Evolutionary conservation across 2,329 filamentous ascomycete genomes (phyloP), one percentile per base, ranked within the genome.

Genomic region (Calonectria hawksworthii): DNA sequence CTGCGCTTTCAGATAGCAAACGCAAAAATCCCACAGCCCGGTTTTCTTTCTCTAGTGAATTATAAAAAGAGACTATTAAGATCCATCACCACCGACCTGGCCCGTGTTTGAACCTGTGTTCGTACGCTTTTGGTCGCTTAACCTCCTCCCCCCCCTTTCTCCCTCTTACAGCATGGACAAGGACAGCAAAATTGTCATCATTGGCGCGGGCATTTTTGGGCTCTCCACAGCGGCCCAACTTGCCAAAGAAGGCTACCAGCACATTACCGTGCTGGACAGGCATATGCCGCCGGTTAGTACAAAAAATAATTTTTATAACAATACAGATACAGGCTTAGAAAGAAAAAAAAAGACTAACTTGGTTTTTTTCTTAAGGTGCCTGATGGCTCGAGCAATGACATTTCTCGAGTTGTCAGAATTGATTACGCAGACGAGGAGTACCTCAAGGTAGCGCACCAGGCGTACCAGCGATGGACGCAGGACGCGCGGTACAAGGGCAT

Each of bases 351-450:
- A n/a, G n/a, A n/a, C n/a, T n/a, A n/a, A n/a, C n/a, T n/a, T n/a
- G n/a, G n/a, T n/a, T n/a, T n/a, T n/a, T n/a, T 6, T 21, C 16
- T 41, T 3, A 23, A 79, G 78, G 81, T 84, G 10, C 78, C 80
- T 0, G 83, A 86, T 44, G 82, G 81, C 26, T 82, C 83, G 54
- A 84, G 83, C 68, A 81, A 83, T 56, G 84, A 86, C 75, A 81
- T 83, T 16, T 86, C 84, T 8, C 82, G 84, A 36, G 80, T 86
- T 38, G 81, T 86, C 51, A 81, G 85, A 5, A 78, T 82, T 66
- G 93, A 95, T 85, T 95, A 95, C 77, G 90, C 91, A 21, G 89
- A 92, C 75, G 83, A 88, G 0, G 87, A 89, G 18, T 95, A 94
- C 82, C 88, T 91, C 8, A 83, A 85, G 32, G 88, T 94, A 28